Conservation (phyloP, 768 basidiomycete genomes). For the Lactarius evosmus region DNA sequence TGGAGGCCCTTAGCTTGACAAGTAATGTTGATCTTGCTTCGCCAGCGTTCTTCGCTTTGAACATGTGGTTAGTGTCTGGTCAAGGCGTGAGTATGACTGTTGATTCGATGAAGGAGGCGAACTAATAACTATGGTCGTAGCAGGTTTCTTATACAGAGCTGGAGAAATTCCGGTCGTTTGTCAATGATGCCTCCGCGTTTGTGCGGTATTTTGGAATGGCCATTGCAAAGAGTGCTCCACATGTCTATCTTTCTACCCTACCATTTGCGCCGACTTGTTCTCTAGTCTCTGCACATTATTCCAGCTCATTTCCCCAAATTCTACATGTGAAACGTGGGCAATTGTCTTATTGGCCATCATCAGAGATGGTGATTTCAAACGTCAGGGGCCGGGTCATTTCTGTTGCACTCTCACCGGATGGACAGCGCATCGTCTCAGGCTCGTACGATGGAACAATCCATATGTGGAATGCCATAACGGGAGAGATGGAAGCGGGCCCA, state of each 20-base stretch:
- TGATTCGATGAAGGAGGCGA: background rate
- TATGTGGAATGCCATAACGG: conserved; percentile 6
- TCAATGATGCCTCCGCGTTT: background rate
- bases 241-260: background rate
- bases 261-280: background rate
- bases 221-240: background rate
- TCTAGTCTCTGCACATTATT: background rate
- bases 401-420: conserved; percentile 14
- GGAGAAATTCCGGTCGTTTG: background rate
- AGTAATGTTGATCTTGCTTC: background rate
- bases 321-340: background rate
- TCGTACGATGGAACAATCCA: conserved; percentile 5
- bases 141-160: background rate
- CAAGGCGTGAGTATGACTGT: background rate
- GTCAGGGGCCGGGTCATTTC: background rate
- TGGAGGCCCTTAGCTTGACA: background rate
- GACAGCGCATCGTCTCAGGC: conserved; percentile 29
- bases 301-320: background rate
- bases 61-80: background rate
- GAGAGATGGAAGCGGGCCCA: background rate
- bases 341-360: background rate
- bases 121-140: background rate
- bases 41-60: background rate
- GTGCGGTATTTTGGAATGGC: background rate
- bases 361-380: background rate